phyloP scores from a whole-genome alignment of 768 basidiomycete genomes.

The Pleurotus eryngii region DNA sequence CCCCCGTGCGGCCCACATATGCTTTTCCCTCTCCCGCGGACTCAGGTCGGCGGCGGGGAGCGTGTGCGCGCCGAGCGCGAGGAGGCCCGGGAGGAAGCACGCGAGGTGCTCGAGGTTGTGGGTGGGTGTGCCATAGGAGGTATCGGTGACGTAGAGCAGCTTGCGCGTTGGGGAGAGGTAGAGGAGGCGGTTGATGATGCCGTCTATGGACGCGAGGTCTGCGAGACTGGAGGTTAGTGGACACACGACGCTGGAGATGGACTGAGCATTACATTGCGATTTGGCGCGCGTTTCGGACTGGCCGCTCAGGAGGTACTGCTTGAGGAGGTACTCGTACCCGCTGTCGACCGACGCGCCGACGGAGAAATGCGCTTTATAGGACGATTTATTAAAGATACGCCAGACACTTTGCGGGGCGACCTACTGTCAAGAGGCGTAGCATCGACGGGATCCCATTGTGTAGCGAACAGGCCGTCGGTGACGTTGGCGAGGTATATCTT shows the following conservation, averaged over 20 bases:
- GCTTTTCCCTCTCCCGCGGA: constrained; percentile 39
- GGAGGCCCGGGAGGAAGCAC: constrained; percentile 65
- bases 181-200: constrained; percentile 55
- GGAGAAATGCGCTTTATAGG: constrained; percentile 35
- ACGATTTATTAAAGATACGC: no score
- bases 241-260: neutral
- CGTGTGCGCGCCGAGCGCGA: constrained; percentile 58
- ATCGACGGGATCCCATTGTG: constrained; percentile 25
- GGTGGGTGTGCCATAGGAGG: constrained; percentile 26
- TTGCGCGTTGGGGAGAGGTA: constrained; percentile 54
- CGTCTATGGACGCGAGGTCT: constrained; percentile 51
- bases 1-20: constrained; percentile 75
- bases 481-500: constrained; percentile 28
- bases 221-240: neutral
- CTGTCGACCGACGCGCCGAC: constrained; percentile 62
- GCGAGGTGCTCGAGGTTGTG: constrained; percentile 63
- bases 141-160: constrained; percentile 64
- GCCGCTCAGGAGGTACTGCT: constrained; percentile 55
- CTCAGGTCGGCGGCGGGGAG: constrained; percentile 29
- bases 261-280: constrained; percentile 60
- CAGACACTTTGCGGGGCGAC: no score
- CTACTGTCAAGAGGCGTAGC: constrained; percentile 24
- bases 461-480: constrained; percentile 31
- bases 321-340: constrained; percentile 66
- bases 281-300: constrained; percentile 39